phyloP scores from a whole-genome alignment of 257 asterid species.

The Paraleonurus japonicus region DNA sequence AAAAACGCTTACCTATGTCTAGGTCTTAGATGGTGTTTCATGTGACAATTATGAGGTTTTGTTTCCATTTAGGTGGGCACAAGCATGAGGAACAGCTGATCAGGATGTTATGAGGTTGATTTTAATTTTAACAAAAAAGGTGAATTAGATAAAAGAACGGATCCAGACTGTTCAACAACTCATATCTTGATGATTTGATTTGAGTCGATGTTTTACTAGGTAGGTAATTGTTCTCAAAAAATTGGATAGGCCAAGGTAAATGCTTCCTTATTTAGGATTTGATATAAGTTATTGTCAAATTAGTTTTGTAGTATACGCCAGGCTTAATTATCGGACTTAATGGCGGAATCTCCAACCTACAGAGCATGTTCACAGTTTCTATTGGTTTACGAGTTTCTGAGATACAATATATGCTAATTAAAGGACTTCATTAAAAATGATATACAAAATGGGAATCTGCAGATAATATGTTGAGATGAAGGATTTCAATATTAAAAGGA shows the following conservation, averaged over 20 bases:
- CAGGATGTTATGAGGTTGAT: not conserved
- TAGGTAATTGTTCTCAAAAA: not conserved
- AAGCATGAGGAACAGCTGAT: not conserved
- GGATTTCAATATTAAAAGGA: not conserved
- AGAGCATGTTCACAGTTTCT: not conserved
- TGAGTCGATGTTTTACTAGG: not conserved
- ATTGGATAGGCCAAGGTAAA: not conserved
- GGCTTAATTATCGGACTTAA: not conserved
- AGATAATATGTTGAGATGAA: not conserved
- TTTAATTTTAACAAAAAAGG: not conserved
- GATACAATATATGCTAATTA: not conserved
- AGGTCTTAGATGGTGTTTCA: not conserved
- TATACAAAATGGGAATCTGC: not conserved
- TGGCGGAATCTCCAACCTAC: not conserved
- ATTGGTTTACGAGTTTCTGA: not conserved
- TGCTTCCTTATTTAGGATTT: not conserved
- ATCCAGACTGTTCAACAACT: not conserved
- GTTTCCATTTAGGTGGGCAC: not conserved
- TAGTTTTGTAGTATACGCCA: not conserved
- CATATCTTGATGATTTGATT: not conserved
- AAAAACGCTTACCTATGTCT: not conserved
- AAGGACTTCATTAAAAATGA: not conserved
- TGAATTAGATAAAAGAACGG: not conserved
- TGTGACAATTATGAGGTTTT: not conserved
- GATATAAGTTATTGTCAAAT: not conserved